Conservation (phyloP, 352 stramenopile species). For the Globisporangium paroecandrum region DNA sequence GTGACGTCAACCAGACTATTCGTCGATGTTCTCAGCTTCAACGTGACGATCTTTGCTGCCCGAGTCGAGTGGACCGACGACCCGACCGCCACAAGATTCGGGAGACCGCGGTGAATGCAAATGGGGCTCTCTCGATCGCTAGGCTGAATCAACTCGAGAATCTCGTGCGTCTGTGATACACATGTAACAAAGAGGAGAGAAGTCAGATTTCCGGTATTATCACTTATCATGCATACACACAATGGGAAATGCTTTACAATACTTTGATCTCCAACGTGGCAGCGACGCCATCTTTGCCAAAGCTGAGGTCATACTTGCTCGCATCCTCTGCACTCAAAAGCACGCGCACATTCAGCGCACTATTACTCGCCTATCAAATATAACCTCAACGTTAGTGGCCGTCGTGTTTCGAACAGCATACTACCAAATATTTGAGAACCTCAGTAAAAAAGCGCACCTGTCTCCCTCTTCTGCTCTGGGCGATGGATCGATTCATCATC, state of each 20-base stretch:
- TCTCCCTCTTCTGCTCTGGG: constrained; percentile 10
- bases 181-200: background rate
- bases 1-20: constrained; percentile 32
- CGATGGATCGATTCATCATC: constrained; percentile 1
- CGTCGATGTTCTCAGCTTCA: constrained; percentile 36
- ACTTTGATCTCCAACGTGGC: constrained; percentile 67
- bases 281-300: constrained; percentile 60
- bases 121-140: constrained; percentile 25
- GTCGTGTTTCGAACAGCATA: background rate
- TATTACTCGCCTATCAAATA: constrained; percentile 11
- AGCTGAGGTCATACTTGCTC: constrained; percentile 48
- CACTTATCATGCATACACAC: background rate
- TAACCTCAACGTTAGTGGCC: background rate
- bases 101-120: constrained; percentile 40
- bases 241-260: background rate
- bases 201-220: background rate
- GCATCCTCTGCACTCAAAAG: constrained; percentile 64
- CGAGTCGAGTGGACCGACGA: constrained; percentile 47
- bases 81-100: constrained; percentile 53
- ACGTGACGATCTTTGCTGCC: constrained; percentile 45
- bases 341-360: constrained; percentile 38
- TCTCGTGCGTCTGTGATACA: constrained; percentile 37
- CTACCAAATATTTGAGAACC: background rate
- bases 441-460: background rate
- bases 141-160: constrained; percentile 25